Percentiles rank a stretch among this genome's conserved stretches.
These are phyloP conservation scores for Crithidia expoeki DNA, from an alignment of 208 protist genomes.

Conservation along the genomic window DNA sequence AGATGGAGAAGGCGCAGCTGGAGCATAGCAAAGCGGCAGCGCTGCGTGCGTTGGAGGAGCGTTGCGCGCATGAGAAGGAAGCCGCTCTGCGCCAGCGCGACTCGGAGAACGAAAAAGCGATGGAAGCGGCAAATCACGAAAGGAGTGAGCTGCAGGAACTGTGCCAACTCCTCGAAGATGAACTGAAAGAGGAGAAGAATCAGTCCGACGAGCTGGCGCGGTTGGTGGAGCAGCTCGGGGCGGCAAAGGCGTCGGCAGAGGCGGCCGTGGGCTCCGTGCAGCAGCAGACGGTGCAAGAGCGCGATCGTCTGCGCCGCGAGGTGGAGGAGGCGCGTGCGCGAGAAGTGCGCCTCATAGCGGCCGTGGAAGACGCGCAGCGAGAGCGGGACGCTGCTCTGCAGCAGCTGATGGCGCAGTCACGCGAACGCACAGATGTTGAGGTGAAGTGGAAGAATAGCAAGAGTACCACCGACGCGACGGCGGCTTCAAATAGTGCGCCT, in stretches of 20 bases:
- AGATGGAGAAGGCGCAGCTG: not conserved
- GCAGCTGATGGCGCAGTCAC: not conserved
- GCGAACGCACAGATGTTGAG: not conserved
- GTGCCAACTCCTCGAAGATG: conserved; percentile 45
- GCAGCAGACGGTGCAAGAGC: conserved; percentile 18
- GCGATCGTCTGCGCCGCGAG: conserved; percentile 20
- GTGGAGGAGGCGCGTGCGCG: conserved; percentile 20
- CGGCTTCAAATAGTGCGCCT: not conserved
- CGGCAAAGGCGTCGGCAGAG: conserved; percentile 27
- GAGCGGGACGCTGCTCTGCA: conserved; percentile 2
- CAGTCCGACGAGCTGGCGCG: conserved; percentile 36
- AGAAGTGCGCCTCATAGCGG: conserved; percentile 3
- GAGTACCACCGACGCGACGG: not conserved
- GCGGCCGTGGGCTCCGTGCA: conserved; percentile 16
- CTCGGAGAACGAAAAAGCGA: not conserved
- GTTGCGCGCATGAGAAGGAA: not conserved
- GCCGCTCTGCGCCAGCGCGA: conserved; percentile 1
- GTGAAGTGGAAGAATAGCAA: not conserved
- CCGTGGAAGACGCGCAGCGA: conserved; percentile 1
- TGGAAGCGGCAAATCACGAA: conserved; percentile 23
- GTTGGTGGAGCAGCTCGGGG: conserved; percentile 28
- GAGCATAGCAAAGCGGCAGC: not conserved
- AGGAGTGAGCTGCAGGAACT: conserved; percentile 43
- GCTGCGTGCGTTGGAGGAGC: conserved; percentile 2
- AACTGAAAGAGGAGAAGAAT: conserved; percentile 41